Evolutionary conservation across 1,139 yeast species (phyloP).

Genomic region (Cylindricascospora bacillispora): DNA sequence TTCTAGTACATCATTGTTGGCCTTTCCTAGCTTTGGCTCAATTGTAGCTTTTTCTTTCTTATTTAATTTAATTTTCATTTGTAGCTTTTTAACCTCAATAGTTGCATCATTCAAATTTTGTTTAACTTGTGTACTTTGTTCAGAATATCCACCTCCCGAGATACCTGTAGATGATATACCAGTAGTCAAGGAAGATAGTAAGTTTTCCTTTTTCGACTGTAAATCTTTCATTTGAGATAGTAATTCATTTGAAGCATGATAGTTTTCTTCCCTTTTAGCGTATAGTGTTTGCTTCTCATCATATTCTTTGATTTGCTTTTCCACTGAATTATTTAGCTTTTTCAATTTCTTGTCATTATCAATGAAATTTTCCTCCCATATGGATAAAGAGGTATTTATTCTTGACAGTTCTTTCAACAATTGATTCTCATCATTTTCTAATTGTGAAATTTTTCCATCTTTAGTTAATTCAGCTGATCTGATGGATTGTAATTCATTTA

Average conservation of each 20-base stretch:
- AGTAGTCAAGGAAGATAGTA: conserved; percentile 71
- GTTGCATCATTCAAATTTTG: conserved; percentile 41
- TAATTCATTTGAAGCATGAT: conserved; percentile 32
- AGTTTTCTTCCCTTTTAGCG: conserved; percentile 29
- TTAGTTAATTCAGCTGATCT: conserved; percentile 49
- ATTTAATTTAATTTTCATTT: conserved; percentile 47
- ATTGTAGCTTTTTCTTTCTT: conserved; percentile 40
- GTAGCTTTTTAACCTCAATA: conserved; percentile 47
- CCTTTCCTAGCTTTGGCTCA: conserved; percentile 40
- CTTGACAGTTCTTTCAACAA: conserved; percentile 58
- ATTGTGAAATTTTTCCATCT: conserved; percentile 47
- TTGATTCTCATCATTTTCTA: conserved; percentile 49
- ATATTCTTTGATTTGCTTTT: conserved; percentile 17
- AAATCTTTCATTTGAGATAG: conserved; percentile 36
- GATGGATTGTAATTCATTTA: conserved; percentile 40
- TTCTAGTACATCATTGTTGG: conserved; percentile 39
- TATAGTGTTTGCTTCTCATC: conserved; percentile 17
- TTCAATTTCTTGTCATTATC: conserved; percentile 33
- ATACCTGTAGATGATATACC: conserved; percentile 81
- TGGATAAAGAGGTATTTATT: conserved; percentile 47
- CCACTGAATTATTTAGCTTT: conserved; percentile 11
- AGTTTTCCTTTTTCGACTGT: conserved; percentile 59
- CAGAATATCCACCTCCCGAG: conserved; percentile 67
- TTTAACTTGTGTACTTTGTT: conserved; percentile 59
- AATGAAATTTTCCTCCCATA: conserved; percentile 39